Percentiles rank a stretch among this genome's conserved stretches.
Conservation (phyloP, 768 basidiomycete species). For the Russula griseocarnosa region DNA sequence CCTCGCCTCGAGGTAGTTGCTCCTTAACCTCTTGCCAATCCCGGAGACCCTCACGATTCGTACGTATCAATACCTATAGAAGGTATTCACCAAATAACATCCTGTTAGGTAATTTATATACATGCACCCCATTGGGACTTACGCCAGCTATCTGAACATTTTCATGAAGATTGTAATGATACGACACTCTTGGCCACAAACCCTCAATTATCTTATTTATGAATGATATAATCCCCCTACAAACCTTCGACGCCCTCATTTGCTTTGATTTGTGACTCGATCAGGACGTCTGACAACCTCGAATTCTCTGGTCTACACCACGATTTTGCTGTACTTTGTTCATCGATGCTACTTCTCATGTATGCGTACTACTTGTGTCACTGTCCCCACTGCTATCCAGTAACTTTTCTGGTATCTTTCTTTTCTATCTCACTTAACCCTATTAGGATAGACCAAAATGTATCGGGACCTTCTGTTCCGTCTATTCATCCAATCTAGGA, state of each 20-base stretch:
- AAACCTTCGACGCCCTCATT: neutral
- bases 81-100: neutral
- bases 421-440: neutral
- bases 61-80: neutral
- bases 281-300: neutral
- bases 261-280: neutral
- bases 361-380: conserved; percentile 15
- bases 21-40: neutral
- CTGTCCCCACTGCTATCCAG: neutral
- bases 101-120: conserved; percentile 20
- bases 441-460: conserved; percentile 1
- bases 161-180: conserved; percentile 8
- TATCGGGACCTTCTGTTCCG: neutral
- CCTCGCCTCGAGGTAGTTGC: conserved; percentile 17
- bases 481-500: neutral
- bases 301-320: conserved; percentile 5
- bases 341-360: conserved; percentile 7
- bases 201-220: conserved; percentile 11
- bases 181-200: neutral
- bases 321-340: conserved; percentile 10
- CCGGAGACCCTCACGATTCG: conserved; percentile 14
- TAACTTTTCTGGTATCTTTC: neutral
- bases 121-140: neutral
- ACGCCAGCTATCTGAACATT: conserved; percentile 11
- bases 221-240: conserved; percentile 1